Evolutionary conservation across 345 rosid genomes (phyloP), one percentile per base, ranked within the genome.

Genomic region (Orychophragmus violaceus): DNA sequence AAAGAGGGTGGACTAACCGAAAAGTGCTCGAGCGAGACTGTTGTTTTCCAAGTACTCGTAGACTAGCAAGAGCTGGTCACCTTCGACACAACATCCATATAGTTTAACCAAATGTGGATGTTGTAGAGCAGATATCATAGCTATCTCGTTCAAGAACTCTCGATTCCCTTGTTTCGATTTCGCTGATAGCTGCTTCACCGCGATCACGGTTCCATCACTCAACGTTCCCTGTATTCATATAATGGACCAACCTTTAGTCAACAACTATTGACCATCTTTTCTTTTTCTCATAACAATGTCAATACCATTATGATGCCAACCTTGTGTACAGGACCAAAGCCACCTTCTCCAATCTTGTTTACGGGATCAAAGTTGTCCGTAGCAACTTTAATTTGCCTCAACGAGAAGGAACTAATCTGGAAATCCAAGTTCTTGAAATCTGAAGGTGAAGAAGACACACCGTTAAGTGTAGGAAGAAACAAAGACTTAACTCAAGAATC

Each of bases 261-360:
- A 4, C n/a, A 8, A 25, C n/a, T n/a, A n/a, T 33, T 24, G 21
- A 25, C 21, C 23, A 49, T 59, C 30, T 18, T 23, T 16, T n/a
- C n/a, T 33, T 5, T 22, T 9, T 52, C 62, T 41, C 46, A 7
- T 54, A 27, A 13, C 13, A 39, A 17, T 32, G 25, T 22, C 16
- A 61, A 33, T 24, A 0, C 29, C 12, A 33, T 28, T 62, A 41
- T 55, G 17, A 46, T 55, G 44, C 65, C 37, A 11, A 85, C 87
- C 90, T 82, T 85, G 73, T 78, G 80, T n/a, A 83, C 91, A 37
- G 87, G 81, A 60, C 91, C 91, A 5, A 85, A 85, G 22, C 90
- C 85, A 46, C 90, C 90, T 75, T 85, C 86, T 25, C 87, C 87
- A 6, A 85, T 77, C 74, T 85, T 85, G 70, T 85, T 83, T 22